A percentile compares a stretch with the other conserved stretches of the same genome.
Conservation (phyloP, 495 filamentous ascomycete species). For the Jackrogersella minutella region DNA sequence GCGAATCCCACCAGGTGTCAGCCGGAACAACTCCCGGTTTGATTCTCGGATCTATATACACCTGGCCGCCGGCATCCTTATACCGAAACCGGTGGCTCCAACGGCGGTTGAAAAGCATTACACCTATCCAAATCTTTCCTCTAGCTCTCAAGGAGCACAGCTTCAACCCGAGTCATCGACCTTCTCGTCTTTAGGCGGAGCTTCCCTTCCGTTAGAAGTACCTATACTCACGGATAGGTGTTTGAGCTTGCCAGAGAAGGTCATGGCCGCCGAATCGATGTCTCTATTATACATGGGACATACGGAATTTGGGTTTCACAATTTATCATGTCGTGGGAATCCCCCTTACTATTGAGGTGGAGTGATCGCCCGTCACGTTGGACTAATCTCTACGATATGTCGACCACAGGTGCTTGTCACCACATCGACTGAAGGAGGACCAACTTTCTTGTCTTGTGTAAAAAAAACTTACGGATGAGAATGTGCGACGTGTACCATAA, state of each 20-base stretch:
- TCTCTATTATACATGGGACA: neutral
- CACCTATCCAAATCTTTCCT: neutral
- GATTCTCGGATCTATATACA: neutral
- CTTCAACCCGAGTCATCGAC: neutral
- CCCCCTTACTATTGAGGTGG: neutral
- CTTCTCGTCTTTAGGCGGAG: neutral
- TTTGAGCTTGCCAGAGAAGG: neutral
- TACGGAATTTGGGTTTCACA: neutral
- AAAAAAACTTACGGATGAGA: neutral
- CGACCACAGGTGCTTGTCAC: neutral
- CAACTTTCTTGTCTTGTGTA: neutral
- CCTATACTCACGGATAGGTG: neutral
- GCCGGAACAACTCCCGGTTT: neutral
- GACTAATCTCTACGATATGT: neutral
- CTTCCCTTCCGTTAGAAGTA: neutral
- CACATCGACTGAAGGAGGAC: neutral
- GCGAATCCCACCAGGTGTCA: neutral
- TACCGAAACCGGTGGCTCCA: neutral
- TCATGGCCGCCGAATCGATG: neutral
- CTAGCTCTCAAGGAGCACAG: neutral
- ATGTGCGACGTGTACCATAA: neutral
- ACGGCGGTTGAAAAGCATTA: neutral
- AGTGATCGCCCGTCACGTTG: neutral
- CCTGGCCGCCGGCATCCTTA: neutral
- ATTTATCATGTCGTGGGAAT: neutral